A percentile compares a stretch with the other conserved stretches of the same genome.
Evolutionary conservation across 139 green algal genomes (phyloP).

Genomic region (Auxenochlorella pyrenoidosa): DNA sequence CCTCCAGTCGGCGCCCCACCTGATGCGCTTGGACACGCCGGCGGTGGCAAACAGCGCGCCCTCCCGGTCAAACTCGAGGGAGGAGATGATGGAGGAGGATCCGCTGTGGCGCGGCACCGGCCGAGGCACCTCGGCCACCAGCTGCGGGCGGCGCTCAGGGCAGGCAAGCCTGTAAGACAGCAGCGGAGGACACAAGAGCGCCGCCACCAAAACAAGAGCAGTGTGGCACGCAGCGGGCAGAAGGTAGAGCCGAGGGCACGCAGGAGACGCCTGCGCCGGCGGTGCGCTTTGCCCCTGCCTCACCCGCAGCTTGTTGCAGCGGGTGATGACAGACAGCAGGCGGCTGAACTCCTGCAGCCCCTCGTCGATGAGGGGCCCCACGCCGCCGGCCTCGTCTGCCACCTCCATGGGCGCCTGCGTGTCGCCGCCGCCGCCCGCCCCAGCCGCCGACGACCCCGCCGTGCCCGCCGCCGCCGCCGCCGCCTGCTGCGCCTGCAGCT

Average conservation of each 20-base stretch:
- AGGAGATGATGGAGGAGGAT: slow-evolving; percentile 68
- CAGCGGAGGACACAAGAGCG: too few relatives aligned
- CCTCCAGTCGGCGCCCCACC: neutral
- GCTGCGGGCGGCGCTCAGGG: slow-evolving; percentile 8
- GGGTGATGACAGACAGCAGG: slow-evolving; percentile 66
- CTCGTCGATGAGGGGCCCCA: slow-evolving; percentile 35
- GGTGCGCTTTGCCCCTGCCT: neutral
- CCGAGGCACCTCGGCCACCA: slow-evolving; percentile 62
- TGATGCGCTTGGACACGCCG: slow-evolving; percentile 76
- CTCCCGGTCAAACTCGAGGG: slow-evolving; percentile 73
- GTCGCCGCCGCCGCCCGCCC: neutral
- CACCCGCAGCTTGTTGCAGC: slow-evolving; percentile 55
- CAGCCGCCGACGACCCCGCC: neutral
- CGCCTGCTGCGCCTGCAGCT: neutral
- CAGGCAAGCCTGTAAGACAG: neutral
- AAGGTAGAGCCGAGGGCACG: too few relatives aligned
- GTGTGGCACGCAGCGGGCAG: too few relatives aligned
- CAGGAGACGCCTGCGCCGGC: too few relatives aligned
- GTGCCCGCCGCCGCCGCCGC: neutral
- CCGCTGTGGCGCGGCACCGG: slow-evolving; percentile 16
- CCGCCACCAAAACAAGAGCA: too few relatives aligned
- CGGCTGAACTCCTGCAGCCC: slow-evolving; percentile 65
- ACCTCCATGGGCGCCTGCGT: neutral
- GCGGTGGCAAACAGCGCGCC: slow-evolving; percentile 71
- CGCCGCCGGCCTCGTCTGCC: neutral